A percentile compares a stretch with the other conserved stretches of the same genome.
These are phyloP conservation scores for Fennellomyces sp. DNA, from an alignment of 371 early-diverging fungal genomes.

Conservation along the genomic window DNA sequence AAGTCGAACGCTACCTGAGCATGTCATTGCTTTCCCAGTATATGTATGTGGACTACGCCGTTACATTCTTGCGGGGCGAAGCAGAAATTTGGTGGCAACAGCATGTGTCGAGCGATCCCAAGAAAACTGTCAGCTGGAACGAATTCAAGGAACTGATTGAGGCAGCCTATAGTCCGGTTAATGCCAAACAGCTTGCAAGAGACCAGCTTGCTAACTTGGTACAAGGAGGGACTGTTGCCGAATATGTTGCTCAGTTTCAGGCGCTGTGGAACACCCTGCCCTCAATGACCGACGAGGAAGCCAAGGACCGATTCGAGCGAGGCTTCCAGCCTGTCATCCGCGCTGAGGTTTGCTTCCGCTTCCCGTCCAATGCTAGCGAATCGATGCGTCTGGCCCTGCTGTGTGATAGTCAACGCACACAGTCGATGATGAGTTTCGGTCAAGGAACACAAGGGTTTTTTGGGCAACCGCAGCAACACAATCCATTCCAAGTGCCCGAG, in stretches of 20 bases:
- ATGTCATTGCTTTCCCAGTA: background rate
- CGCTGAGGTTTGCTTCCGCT: background rate
- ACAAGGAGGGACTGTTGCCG: background rate
- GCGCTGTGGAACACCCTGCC: background rate
- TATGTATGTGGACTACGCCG: background rate
- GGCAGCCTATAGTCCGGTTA: background rate
- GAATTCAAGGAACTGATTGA: background rate
- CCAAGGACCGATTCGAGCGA: background rate
- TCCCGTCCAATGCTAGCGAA: background rate
- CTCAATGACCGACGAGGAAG: background rate
- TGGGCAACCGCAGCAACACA: background rate
- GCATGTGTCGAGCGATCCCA: background rate
- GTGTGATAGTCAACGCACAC: background rate
- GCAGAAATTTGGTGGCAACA: slow-evolving; percentile 4
- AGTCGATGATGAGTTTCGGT: background rate
- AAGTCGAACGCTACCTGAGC: background rate
- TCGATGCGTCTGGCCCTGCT: too few relatives aligned
- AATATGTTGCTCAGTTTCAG: background rate
- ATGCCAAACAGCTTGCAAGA: background rate
- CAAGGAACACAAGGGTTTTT: background rate
- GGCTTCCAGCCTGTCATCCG: background rate
- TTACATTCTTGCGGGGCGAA: background rate
- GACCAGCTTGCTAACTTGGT: background rate
- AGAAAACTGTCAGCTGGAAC: too few relatives aligned
- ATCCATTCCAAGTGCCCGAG: background rate